These are phyloP conservation scores for Bacidia gigantensis DNA, from an alignment of 495 filamentous ascomycete species.

Conservation along the genomic window DNA sequence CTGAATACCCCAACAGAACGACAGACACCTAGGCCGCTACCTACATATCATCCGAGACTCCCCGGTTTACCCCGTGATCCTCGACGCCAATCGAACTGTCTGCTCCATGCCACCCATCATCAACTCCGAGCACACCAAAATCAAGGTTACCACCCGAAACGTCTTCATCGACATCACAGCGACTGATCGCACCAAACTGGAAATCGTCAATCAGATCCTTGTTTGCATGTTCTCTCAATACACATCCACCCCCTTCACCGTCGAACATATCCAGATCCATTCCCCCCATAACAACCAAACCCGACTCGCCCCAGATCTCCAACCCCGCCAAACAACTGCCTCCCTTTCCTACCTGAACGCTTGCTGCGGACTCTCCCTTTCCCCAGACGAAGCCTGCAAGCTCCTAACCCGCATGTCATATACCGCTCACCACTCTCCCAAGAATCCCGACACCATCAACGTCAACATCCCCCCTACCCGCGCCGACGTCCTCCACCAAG, in stretches of 20 bases:
- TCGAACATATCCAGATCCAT: conserved; percentile 83
- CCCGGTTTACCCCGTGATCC: conserved; percentile 92
- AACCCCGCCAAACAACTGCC: conserved; percentile 59
- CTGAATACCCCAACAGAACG: conserved; percentile 39
- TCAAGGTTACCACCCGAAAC: conserved; percentile 75
- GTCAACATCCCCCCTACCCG: conserved; percentile 76
- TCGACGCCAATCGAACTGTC: conserved; percentile 73
- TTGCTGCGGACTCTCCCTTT: conserved; percentile 69
- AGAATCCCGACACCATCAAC: conserved; percentile 52
- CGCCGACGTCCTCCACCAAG: conserved; percentile 89
- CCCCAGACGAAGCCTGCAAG: conserved; percentile 55
- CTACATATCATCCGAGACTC: conserved; percentile 89
- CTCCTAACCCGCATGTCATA: conserved; percentile 79
- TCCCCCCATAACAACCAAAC: conserved; percentile 82
- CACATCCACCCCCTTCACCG: conserved; percentile 73
- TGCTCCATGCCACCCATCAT: conserved; percentile 96
- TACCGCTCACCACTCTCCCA: conserved; percentile 52
- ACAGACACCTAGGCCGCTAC: conserved; percentile 67
- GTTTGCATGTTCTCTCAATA: conserved; percentile 96
- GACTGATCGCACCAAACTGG: conserved; percentile 92
- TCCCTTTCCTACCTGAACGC: conserved; percentile 86
- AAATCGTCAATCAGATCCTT: conserved; percentile 88
- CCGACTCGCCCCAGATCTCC: conserved; percentile 64
- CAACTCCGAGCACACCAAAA: conserved; percentile 94
- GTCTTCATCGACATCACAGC: conserved; percentile 96